Percentiles rank a stretch among this genome's conserved stretches.
These are phyloP conservation scores for Rhizoclosmatium globosum DNA, from an alignment of 192 early-diverging fungal genomes.

Conservation along the genomic window DNA sequence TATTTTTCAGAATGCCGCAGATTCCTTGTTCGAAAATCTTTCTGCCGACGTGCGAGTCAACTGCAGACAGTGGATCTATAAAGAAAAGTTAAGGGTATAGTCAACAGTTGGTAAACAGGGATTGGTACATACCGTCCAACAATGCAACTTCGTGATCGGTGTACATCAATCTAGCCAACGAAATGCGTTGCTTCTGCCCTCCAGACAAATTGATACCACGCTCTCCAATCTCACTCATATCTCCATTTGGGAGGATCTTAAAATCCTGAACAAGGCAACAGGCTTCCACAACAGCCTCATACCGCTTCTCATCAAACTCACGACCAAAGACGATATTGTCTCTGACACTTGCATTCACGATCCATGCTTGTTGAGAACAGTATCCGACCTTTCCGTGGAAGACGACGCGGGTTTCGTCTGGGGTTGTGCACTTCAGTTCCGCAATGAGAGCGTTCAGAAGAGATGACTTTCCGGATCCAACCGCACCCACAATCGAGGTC, in stretches of 20 bases:
- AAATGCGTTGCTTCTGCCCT: conserved; percentile 73
- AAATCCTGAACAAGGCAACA: conserved; percentile 51
- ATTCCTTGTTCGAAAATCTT: conserved; percentile 72
- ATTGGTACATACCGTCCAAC: conserved; percentile 56
- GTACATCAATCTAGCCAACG: conserved; percentile 61
- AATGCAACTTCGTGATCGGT: conserved; percentile 71
- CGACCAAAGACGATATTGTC: conserved; percentile 54
- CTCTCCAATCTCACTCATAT: conserved; percentile 49
- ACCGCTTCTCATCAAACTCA: conserved; percentile 35
- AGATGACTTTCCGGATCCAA: conserved; percentile 85
- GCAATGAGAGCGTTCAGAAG: conserved; percentile 81
- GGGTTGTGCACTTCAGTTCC: conserved; percentile 71
- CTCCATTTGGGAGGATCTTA: conserved; percentile 37
- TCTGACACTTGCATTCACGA: conserved; percentile 62
- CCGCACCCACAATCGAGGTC: conserved; percentile 80
- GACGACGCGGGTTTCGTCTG: conserved; percentile 47
- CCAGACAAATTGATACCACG: conserved; percentile 68
- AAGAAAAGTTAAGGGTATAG: not conserved
- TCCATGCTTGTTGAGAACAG: conserved; percentile 50
- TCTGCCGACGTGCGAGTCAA: conserved; percentile 68
- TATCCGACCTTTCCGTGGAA: conserved; percentile 12
- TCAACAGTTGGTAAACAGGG: not conserved
- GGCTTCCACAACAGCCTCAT: conserved; percentile 51
- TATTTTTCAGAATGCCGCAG: conserved; percentile 44
- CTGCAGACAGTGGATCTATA: conserved; percentile 79